Evolutionary conservation across 202 grass and related monocot species (phyloP), one percentile per base, ranked within the genome.

Genomic region (Schoenoplectus tabernaemontani): DNA sequence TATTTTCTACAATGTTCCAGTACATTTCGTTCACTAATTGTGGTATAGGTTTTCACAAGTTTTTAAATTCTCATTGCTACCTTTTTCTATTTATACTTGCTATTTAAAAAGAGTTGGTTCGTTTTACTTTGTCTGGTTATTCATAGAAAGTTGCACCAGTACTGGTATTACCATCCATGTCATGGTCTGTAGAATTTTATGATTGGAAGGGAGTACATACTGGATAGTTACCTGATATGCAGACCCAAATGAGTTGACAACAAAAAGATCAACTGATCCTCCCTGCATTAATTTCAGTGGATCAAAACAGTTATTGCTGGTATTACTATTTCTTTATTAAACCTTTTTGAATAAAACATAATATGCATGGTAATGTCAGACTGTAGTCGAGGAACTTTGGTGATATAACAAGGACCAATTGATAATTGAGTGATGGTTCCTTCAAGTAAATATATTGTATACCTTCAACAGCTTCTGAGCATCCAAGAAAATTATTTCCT

Each of bases 401-500:
- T 0, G n/a, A 58, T 82, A 58, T 53, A 33, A 53, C 13, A 72
- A 72, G 42, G 22, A 30, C 47, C 12, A 50, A 48, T 50, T 8
- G 30, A 72, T 42, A 72, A 30, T 15, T 50, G 48, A 15, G 12
- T 30, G 9, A 72, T 72, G 23, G 13, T 60, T 59, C 47, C 59
- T 57, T 56, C 37, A 78, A 59, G 34, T n/a, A n/a, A n/a, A n/a
- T n/a, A 28, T 39, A 81, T 44, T 81, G 13, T 9, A 46, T 92
- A 98, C 95, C 96, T 99, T 91, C 76, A 99, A 81, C 86, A 85
- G 93, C 85, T 99, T 96, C 61, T 86, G 64, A 88, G 96, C 90
- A 88, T 99, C 73, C 84, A 74, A 81, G 83, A 99, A 99, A 89
- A 99, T 99, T 83, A 88, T 85, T 81, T 99, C 96, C 96, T 98